phyloP scores from a whole-genome alignment of 331 rosid genomes.

The Cydonia oblonga region DNA sequence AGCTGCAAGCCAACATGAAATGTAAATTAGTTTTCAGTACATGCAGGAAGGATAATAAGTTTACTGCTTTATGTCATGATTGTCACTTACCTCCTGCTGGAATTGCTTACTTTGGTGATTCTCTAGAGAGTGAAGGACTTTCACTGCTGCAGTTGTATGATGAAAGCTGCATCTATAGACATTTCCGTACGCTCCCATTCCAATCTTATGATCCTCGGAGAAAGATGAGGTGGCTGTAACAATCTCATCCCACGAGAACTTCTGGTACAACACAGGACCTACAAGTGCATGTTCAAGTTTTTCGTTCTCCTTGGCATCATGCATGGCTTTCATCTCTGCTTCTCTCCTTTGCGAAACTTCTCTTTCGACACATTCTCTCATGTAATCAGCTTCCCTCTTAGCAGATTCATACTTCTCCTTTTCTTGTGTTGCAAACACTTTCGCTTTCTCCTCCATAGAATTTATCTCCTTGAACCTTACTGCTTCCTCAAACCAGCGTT shows the following conservation, averaged over 20 bases:
- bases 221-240: slow-evolving; percentile 72
- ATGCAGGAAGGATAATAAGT: neutral
- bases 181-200: slow-evolving; percentile 76
- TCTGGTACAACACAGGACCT: slow-evolving; percentile 45
- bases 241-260: slow-evolving; percentile 77
- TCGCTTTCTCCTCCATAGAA: slow-evolving; percentile 45
- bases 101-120: slow-evolving; percentile 48
- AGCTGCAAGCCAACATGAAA: slow-evolving; percentile 37
- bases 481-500: slow-evolving; percentile 42
- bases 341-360: slow-evolving; percentile 61
- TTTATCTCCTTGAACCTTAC: slow-evolving; percentile 48
- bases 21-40: neutral
- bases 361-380: slow-evolving; percentile 52
- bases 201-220: slow-evolving; percentile 70
- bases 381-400: slow-evolving; percentile 37
- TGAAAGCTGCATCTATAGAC: slow-evolving; percentile 70
- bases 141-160: slow-evolving; percentile 84
- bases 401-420: slow-evolving; percentile 52
- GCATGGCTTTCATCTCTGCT: slow-evolving; percentile 50
- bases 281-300: slow-evolving; percentile 59
- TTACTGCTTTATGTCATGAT: neutral
- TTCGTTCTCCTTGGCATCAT: slow-evolving; percentile 50
- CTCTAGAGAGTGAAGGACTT: slow-evolving; percentile 60
- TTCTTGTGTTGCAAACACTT: slow-evolving; percentile 38
- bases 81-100: slow-evolving; percentile 67